Evolutionary conservation across 140 eudicot species (phyloP), one percentile per base, ranked within the genome.

Genomic region (Senecio squalidus): DNA sequence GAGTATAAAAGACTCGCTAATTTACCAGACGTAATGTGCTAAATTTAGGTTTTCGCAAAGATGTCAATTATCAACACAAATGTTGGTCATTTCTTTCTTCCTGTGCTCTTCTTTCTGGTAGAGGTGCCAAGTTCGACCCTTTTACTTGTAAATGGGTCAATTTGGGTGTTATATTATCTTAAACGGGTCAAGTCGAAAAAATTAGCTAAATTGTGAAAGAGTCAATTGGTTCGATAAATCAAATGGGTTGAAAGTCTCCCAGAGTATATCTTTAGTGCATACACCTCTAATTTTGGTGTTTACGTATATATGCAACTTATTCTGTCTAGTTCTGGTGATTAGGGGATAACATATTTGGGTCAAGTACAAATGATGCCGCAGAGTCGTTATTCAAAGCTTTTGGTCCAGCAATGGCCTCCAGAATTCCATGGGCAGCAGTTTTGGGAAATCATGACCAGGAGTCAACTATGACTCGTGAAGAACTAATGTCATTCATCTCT

Each of bases 371-470:
- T 54, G 98, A 92, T 69, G 96, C 96, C 4, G 98, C 96, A 33
- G 98, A 92, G 71, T 92, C 98, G 31, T 55, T 92, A 61, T 77
- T 87, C 62, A 69, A 69, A 79, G 96, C 77, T 17, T 92, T 92
- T 77, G 77, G 76, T 27, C 96, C 98, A 0, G 98, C 83, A 21
- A 69, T 84, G 67, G 79, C 75, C 65, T 79, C 95, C 51, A 52
- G 84, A 63, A 73, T 92, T 60, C 98, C 96, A 23, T 87, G 98
- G 98, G 98, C 96, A 40, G 98, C 98, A 17, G 91, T 92, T 73
- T 72, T 92, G 50, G 98, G 98, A 44, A 92, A 92, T 64, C 98
- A 92, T 58, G 98, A 92, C 67, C 98, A 92, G 63, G 98, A 92
- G 64, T 92, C 98, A 1, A 92, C 98, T 24, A 81, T 92, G 98